Base-by-base conservation (phyloP, 1,284 basidiomycete genomes). In the Sporisorium sorghi region DNA sequence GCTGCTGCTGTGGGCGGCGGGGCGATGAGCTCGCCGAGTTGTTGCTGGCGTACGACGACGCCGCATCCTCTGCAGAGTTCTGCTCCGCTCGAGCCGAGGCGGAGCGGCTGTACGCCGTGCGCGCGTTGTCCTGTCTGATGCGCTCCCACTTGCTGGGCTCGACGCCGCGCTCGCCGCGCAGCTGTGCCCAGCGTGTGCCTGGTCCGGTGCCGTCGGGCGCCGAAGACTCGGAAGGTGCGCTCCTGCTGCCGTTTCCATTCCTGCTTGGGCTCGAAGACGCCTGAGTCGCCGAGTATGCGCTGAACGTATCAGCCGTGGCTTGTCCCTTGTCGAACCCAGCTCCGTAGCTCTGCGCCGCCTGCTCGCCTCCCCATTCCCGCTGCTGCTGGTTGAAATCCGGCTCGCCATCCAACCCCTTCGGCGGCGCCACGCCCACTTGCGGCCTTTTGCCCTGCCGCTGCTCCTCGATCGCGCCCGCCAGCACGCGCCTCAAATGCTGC, bases 61-160 rank as follows among this genome's bases (percentile, higher is more conserved):
- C 6, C 2, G 64, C 47, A 39, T 64, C 52, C 14, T 50, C 32
- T 8, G 63, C 52, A n/a, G 48, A 42, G 21, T 17, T 37, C 40
- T 58, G 57, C 5, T 65, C 61, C 5, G 47, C 32, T 15, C 28
- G 44, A 33, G 52, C 47, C 23, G 54, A 43, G 15, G 19, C 49
- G 5, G 59, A 54, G 7, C 72, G 67, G 40, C 40, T 60, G 37
- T 71, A 68, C 17, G 68, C 61, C 15, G 57, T 72, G 21, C 75
- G 65, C 23, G 75, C 75, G 37, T 77, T 77, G 39, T 77, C 75
- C 55, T 77, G 75, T 32, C 75, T 58, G 35, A 77, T 77, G 23
- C 61, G 63, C 33, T 77, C 75, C 75, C 75, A 77, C 40, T 69
- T 74, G 52, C 70, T 73, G 5, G 75, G 75, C 66, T 77, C 70